These are phyloP conservation scores for Pyrenochaeta sp. DNA, from an alignment of 2,329 filamentous ascomycete genomes.

Conservation along the genomic window DNA sequence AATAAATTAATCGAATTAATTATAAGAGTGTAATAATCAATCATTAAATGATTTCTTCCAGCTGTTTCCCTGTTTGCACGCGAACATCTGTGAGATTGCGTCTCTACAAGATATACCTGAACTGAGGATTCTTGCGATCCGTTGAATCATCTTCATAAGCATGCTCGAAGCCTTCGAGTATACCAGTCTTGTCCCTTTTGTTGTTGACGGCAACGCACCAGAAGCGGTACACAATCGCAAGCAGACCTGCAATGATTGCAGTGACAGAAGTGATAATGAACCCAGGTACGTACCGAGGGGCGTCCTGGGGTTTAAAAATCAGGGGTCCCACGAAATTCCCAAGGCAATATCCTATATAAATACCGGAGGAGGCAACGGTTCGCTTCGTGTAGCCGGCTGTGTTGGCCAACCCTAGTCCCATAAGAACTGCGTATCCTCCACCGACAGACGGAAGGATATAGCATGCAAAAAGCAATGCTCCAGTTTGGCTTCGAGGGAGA, in stretches of 20 bases:
- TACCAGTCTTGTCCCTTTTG: slow-evolving; percentile 53
- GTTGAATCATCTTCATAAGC: slow-evolving; percentile 63
- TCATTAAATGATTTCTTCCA: not conserved
- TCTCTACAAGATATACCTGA: slow-evolving; percentile 22
- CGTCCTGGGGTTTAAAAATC: slow-evolving; percentile 24
- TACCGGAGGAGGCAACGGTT: slow-evolving; percentile 55
- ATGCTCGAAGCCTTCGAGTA: slow-evolving; percentile 59
- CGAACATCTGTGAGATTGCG: too few species aligned
- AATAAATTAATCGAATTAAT: too few species aligned
- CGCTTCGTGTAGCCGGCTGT: slow-evolving; percentile 60
- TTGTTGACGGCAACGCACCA: slow-evolving; percentile 57
- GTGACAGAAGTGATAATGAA: slow-evolving; percentile 54
- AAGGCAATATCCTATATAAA: slow-evolving; percentile 60
- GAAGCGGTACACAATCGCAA: slow-evolving; percentile 55
- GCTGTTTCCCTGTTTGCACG: too few species aligned
- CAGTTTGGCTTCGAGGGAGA: slow-evolving; percentile 39
- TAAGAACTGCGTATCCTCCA: slow-evolving; percentile 59
- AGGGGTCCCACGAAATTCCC: slow-evolving; percentile 48
- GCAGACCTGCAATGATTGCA: slow-evolving; percentile 40
- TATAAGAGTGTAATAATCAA: not conserved
- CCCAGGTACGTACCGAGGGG: slow-evolving; percentile 45
- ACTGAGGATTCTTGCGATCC: slow-evolving; percentile 43
- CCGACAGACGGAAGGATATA: slow-evolving; percentile 57
- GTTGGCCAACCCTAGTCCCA: slow-evolving; percentile 59
- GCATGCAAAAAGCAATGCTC: slow-evolving; percentile 57